phyloP scores from a whole-genome alignment of 768 basidiomycete genomes.

The Tylopilus sp. region DNA sequence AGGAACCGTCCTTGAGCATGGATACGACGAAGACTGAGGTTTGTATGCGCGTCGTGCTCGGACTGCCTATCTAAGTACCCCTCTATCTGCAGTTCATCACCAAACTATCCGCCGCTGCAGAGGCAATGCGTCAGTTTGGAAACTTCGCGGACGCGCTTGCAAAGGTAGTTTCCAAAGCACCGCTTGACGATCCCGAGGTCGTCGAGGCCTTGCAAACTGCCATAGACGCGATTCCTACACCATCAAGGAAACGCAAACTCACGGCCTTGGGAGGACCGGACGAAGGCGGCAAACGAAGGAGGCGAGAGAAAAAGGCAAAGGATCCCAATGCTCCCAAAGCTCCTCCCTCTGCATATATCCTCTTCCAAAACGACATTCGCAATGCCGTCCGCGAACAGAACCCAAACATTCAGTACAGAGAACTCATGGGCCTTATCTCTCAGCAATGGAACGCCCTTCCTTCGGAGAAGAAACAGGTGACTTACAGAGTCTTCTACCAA shows the following conservation, averaged over 20 bases:
- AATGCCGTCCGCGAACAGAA: slow-evolving; percentile 62
- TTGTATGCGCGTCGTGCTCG: slow-evolving; percentile 13
- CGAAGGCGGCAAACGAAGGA: slow-evolving; percentile 36
- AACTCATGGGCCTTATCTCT: slow-evolving; percentile 69
- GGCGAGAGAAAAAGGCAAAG: slow-evolving; percentile 56
- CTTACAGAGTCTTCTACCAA: slow-evolving; percentile 24
- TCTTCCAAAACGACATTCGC: slow-evolving; percentile 92
- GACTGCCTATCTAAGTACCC: slow-evolving; percentile 17
- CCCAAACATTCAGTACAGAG: slow-evolving; percentile 64
- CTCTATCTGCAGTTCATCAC: slow-evolving; percentile 46
- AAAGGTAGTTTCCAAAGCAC: slow-evolving; percentile 40
- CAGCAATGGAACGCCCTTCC: slow-evolving; percentile 70
- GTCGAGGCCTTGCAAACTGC: slow-evolving; percentile 27
- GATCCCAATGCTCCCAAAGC: slow-evolving; percentile 96
- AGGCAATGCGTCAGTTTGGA: slow-evolving; percentile 61
- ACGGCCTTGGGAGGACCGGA: slow-evolving; percentile 28
- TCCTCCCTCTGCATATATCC: slow-evolving; percentile 87
- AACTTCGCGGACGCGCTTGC: slow-evolving; percentile 59
- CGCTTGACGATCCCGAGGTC: slow-evolving; percentile 31
- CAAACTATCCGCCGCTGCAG: slow-evolving; percentile 54
- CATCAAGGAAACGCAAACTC: slow-evolving; percentile 53
- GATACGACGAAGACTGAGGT: slow-evolving; percentile 32
- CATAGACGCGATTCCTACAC: slow-evolving; percentile 30
- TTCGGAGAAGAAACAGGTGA: slow-evolving; percentile 69
- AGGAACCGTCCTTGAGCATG: slow-evolving; percentile 24